Evolutionary conservation across 129 eudicot species (phyloP).

Genomic region (Arctium minus): DNA sequence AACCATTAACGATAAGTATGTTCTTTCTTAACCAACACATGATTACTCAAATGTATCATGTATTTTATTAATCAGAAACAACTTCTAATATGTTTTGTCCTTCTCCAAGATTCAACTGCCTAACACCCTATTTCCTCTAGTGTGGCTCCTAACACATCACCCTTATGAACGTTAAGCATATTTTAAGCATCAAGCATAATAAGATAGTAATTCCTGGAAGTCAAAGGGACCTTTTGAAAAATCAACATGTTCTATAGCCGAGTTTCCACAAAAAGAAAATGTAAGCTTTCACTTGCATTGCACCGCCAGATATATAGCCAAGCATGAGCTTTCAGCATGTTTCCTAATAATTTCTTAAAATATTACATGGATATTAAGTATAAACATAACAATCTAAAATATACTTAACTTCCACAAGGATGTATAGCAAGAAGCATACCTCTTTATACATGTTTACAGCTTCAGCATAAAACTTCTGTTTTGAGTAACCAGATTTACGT

Average conservation of each 20-base stretch:
- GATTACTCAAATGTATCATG: neutral
- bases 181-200: neutral
- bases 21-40: neutral
- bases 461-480: constrained; percentile 66
- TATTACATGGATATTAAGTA: neutral
- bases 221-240: neutral
- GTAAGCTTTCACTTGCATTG: constrained; percentile 2
- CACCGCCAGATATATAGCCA: neutral
- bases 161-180: neutral
- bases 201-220: neutral
- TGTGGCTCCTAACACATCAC: neutral
- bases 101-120: neutral
- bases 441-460: constrained; percentile 70
- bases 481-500: constrained; percentile 83
- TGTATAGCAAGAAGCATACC: constrained; percentile 40
- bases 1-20: neutral
- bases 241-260: neutral
- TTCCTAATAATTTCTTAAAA: neutral
- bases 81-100: neutral
- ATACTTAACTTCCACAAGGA: neutral
- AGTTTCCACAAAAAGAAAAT: neutral
- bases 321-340: neutral
- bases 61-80: too few relatives aligned
- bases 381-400: neutral
- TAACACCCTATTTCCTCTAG: neutral